Evolutionary conservation across 2,329 filamentous ascomycete genomes (phyloP).

Genomic region (Endoconidiophora laricicola): DNA sequence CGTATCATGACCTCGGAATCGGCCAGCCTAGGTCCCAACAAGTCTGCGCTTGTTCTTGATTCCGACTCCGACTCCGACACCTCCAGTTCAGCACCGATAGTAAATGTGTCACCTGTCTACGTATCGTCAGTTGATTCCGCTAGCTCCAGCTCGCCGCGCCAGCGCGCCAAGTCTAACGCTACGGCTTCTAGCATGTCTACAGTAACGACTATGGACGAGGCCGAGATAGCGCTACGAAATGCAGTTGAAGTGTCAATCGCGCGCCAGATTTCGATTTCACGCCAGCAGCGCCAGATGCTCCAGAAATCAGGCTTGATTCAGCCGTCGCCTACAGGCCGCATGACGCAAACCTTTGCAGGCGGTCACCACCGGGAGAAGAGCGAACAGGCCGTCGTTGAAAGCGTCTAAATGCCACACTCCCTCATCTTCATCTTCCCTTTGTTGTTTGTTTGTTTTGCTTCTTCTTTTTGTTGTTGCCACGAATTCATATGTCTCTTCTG

Average conservation of each 20-base stretch:
- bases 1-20: background rate
- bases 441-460: constrained; percentile 14
- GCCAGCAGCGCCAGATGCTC: constrained; percentile 42
- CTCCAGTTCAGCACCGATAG: constrained; percentile 10
- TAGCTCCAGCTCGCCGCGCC: constrained; percentile 17
- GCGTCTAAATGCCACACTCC: constrained; percentile 3
- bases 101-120: constrained; percentile 15
- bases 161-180: constrained; percentile 19
- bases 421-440: constrained; percentile 11
- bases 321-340: constrained; percentile 8
- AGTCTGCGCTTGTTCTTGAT: constrained; percentile 24
- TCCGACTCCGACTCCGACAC: constrained; percentile 23
- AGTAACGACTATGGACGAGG: constrained; percentile 22
- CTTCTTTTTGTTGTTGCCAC: constrained; percentile 8
- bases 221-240: constrained; percentile 29
- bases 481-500: background rate
- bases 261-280: constrained; percentile 48
- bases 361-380: constrained; percentile 21
- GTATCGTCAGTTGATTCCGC: constrained; percentile 21
- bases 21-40: constrained; percentile 18
- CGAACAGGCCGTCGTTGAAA: constrained; percentile 20
- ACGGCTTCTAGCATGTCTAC: constrained; percentile 21
- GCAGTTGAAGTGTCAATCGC: constrained; percentile 52
- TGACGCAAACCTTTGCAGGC: constrained; percentile 16
- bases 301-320: constrained; percentile 12